Conservation (phyloP, 2,329 filamentous ascomycete genomes). For the Aspergillus floridensis region DNA sequence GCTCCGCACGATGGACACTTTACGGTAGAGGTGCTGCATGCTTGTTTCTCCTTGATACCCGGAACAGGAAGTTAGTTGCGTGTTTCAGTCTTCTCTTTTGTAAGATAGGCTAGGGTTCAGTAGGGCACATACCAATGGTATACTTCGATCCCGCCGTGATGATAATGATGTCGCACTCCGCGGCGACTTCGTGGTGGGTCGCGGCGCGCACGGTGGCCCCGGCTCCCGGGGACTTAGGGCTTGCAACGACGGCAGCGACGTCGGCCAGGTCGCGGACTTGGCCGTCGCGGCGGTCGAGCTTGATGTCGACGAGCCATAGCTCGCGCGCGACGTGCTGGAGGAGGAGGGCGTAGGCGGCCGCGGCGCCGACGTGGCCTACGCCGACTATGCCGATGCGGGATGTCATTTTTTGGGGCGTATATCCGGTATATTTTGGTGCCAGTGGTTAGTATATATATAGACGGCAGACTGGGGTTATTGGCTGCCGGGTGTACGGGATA, state of each 20-base stretch:
- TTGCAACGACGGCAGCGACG: constrained; percentile 35
- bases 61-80: too few relatives aligned
- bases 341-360: constrained; percentile 34
- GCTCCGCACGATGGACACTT: constrained; percentile 46
- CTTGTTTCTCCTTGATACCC: constrained; percentile 38
- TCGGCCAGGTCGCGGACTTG: constrained; percentile 53
- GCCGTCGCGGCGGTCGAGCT: constrained; percentile 43
- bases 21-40: constrained; percentile 44
- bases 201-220: constrained; percentile 48
- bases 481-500: too few relatives aligned
- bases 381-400: constrained; percentile 7
- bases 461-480: too few relatives aligned
- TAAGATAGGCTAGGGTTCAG: too few relatives aligned
- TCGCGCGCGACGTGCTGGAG: constrained; percentile 51
- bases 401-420: too few relatives aligned
- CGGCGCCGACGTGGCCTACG: constrained; percentile 6
- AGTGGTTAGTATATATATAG: too few relatives aligned
- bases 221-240: constrained; percentile 5
- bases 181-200: constrained; percentile 46
- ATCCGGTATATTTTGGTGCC: too few relatives aligned
- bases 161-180: constrained; percentile 55
- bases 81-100: too few relatives aligned
- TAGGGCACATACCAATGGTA: constrained; percentile 31
- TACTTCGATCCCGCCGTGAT: constrained; percentile 56
- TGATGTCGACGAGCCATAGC: constrained; percentile 54